Conservation (phyloP, 2,329 filamentous ascomycete species). For the Fusarium pininemorale region DNA sequence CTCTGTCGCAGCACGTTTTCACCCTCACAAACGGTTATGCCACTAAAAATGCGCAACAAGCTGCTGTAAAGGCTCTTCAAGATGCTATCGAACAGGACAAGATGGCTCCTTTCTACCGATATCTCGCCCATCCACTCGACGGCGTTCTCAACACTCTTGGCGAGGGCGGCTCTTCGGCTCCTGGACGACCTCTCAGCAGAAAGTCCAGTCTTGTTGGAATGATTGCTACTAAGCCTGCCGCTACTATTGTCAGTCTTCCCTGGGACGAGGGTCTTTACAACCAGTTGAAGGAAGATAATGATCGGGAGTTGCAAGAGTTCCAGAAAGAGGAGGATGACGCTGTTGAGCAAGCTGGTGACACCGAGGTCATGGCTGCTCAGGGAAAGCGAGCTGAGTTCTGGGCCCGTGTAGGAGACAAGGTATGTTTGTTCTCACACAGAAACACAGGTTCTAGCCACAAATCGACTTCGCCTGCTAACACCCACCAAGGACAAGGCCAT, state of each 20-base stretch:
- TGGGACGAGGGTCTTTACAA: conserved; percentile 94
- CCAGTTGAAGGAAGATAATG: conserved; percentile 78
- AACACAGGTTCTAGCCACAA: not conserved
- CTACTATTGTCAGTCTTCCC: conserved; percentile 73
- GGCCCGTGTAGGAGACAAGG: conserved; percentile 96
- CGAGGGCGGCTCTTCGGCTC: conserved; percentile 64
- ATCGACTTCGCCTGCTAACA: conserved; percentile 24
- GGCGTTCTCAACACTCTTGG: conserved; percentile 82
- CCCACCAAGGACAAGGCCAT: conserved; percentile 85
- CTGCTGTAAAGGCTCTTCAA: conserved; percentile 77
- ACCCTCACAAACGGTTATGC: conserved; percentile 84
- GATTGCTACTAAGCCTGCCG: conserved; percentile 75
- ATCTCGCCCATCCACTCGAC: conserved; percentile 82
- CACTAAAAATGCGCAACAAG: conserved; percentile 71
- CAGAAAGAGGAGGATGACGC: conserved; percentile 94
- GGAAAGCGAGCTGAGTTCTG: conserved; percentile 97
- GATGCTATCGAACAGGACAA: conserved; percentile 85
- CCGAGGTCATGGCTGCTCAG: conserved; percentile 89
- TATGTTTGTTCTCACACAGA: conserved; percentile 49
- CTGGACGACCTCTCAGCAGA: conserved; percentile 68
- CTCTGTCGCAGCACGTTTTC: conserved; percentile 86
- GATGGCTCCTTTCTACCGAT: conserved; percentile 88
- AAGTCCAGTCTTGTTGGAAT: conserved; percentile 78
- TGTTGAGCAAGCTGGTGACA: conserved; percentile 94
- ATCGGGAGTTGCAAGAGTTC: conserved; percentile 77